Conservation (phyloP, 306 rosid genomes). For the Psophocarpus tetragonolobus region DNA sequence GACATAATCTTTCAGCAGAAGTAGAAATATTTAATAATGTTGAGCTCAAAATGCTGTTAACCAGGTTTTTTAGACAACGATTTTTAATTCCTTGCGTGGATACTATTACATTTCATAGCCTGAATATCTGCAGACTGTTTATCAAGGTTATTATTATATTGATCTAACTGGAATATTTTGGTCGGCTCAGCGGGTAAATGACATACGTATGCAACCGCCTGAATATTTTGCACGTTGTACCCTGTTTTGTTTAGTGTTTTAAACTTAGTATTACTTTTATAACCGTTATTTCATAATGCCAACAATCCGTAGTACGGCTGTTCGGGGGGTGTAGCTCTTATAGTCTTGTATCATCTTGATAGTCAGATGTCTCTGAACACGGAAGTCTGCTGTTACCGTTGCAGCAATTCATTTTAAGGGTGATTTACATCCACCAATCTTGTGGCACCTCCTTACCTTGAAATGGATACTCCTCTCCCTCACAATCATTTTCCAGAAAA, state of each 20-base stretch:
- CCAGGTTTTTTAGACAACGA: neutral
- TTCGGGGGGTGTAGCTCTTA: no score
- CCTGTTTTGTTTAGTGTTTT: no score
- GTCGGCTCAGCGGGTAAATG: neutral
- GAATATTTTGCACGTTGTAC: neutral
- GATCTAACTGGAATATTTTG: no score
- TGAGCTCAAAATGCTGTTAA: conserved; percentile 25
- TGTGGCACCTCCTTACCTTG: neutral
- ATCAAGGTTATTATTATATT: no score
- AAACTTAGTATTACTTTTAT: neutral
- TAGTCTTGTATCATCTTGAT: neutral
- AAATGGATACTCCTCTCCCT: neutral
- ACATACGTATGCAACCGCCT: neutral
- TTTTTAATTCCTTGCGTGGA: neutral
- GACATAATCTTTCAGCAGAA: conserved; percentile 12
- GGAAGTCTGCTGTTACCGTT: neutral
- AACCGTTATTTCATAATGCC: neutral
- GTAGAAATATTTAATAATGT: conserved; percentile 4
- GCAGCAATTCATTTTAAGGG: neutral
- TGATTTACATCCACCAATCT: neutral
- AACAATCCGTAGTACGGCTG: neutral
- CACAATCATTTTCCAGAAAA: neutral
- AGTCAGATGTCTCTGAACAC: neutral
- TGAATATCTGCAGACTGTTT: neutral
- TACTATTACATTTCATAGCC: neutral